These are phyloP conservation scores for Skeletonema menzelii DNA, from an alignment of 108 stramenopile species.

Conservation along the genomic window DNA sequence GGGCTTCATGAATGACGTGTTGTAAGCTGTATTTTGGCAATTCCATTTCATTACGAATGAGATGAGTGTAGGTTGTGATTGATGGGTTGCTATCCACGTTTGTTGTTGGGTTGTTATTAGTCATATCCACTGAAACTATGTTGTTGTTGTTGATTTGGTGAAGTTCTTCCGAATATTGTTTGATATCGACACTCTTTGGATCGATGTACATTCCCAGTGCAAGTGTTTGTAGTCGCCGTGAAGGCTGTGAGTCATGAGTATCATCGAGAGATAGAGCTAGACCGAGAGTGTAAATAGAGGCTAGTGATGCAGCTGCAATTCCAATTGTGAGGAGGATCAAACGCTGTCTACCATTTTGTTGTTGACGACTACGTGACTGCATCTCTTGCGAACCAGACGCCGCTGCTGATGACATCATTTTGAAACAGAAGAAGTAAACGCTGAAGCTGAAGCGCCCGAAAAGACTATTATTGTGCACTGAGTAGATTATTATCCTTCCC, in stretches of 20 bases:
- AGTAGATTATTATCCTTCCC: too few relatives aligned
- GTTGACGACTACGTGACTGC: not conserved
- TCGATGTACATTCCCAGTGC: not conserved
- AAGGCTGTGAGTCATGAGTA: not conserved
- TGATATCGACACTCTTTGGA: conserved; percentile 4
- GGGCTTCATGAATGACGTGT: not conserved
- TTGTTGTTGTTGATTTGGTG: not conserved
- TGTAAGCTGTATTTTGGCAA: not conserved
- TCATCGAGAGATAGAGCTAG: not conserved
- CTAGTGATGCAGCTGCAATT: not conserved
- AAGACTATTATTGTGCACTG: too few relatives aligned
- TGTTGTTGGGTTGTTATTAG: not conserved
- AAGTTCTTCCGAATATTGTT: not conserved
- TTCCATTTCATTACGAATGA: not conserved
- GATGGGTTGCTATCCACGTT: not conserved
- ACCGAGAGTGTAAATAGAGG: not conserved
- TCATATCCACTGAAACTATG: not conserved
- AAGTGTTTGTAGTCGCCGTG: not conserved
- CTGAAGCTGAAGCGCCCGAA: too few relatives aligned
- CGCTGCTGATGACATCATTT: not conserved
- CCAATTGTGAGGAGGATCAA: not conserved
- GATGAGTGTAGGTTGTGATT: not conserved
- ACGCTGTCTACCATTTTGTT: not conserved
- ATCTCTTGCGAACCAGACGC: too few relatives aligned
- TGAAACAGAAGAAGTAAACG: too few relatives aligned